These are phyloP conservation scores for Phytophthora macrochlamydospora DNA, from an alignment of 352 stramenopile genomes.

Conservation along the genomic window DNA sequence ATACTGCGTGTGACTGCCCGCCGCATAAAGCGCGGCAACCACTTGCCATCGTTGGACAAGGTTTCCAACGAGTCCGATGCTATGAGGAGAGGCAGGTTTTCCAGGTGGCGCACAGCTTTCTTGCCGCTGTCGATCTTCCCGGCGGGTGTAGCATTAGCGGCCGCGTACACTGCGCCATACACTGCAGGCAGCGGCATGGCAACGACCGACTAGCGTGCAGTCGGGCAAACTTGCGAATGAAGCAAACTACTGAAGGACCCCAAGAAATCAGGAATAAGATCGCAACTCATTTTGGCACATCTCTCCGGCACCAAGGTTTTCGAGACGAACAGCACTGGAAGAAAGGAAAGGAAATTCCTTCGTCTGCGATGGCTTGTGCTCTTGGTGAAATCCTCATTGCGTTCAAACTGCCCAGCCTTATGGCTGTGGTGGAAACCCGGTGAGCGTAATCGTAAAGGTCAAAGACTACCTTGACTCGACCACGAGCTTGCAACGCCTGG, in stretches of 20 bases:
- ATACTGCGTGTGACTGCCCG: slow-evolving; percentile 30
- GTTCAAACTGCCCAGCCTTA: too few relatives aligned
- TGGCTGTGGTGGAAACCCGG: too few relatives aligned
- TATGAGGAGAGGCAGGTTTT: slow-evolving; percentile 49
- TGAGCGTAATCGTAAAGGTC: too few relatives aligned
- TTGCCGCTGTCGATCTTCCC: slow-evolving; percentile 40
- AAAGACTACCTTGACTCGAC: too few relatives aligned
- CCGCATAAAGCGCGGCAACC: slow-evolving; percentile 39
- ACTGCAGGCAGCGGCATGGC: slow-evolving; percentile 35
- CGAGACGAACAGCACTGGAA: not conserved
- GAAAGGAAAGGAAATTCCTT: too few relatives aligned
- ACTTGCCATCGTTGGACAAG: slow-evolving; percentile 28
- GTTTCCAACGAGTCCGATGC: slow-evolving; percentile 31
- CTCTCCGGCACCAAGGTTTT: not conserved
- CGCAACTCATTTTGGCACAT: not conserved
- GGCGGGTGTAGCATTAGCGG: slow-evolving; percentile 18
- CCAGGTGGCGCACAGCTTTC: slow-evolving; percentile 43
- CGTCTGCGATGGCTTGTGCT: too few relatives aligned
- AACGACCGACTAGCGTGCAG: not conserved
- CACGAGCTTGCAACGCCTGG: too few relatives aligned
- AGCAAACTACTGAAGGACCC: not conserved
- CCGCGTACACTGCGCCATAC: slow-evolving; percentile 33
- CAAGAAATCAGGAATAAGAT: slow-evolving; percentile 3
- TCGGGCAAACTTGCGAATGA: not conserved
- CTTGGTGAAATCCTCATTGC: too few relatives aligned